These are phyloP conservation scores for Volvox reticuliferus DNA, from an alignment of 139 green algal species.

Conservation along the genomic window DNA sequence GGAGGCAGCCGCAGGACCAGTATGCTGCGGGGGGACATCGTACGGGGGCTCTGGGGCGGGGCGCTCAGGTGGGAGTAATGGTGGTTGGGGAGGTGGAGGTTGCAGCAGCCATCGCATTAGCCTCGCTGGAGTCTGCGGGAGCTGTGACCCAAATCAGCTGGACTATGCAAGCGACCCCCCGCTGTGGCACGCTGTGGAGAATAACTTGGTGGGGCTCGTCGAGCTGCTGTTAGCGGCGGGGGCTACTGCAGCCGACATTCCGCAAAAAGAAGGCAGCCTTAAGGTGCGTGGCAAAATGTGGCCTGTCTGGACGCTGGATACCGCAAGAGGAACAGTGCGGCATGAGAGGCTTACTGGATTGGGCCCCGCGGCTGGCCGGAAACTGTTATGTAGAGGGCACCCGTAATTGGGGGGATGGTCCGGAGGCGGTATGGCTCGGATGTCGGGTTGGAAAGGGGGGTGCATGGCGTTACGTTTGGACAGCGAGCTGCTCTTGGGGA, in stretches of 20 bases:
- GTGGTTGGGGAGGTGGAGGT: not conserved
- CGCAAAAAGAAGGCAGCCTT: not conserved
- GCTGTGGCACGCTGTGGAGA: conserved; percentile 60
- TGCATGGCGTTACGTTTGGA: too few relatives aligned
- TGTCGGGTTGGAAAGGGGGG: too few relatives aligned
- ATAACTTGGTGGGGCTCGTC: conserved; percentile 52
- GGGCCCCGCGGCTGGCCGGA: too few relatives aligned
- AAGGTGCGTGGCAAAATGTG: conserved; percentile 8
- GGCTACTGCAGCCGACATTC: conserved; percentile 40
- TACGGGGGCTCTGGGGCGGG: not conserved
- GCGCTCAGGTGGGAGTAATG: not conserved
- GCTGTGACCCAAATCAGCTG: conserved; percentile 50
- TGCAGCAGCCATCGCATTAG: not conserved
- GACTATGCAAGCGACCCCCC: conserved; percentile 56
- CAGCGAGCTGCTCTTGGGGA: too few relatives aligned
- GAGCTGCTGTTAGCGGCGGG: conserved; percentile 45
- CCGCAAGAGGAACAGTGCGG: too few relatives aligned
- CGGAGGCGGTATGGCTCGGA: too few relatives aligned
- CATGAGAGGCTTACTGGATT: too few relatives aligned
- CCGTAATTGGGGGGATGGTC: too few relatives aligned
- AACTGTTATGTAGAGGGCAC: too few relatives aligned
- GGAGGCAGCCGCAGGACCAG: not conserved
- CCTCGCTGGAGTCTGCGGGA: not conserved
- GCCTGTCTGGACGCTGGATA: not conserved
- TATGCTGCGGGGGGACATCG: not conserved